A percentile compares a stretch with the other conserved stretches of the same genome.
Evolutionary conservation across 768 basidiomycete species (phyloP).

Genomic region (Lentinula aciculospora): DNA sequence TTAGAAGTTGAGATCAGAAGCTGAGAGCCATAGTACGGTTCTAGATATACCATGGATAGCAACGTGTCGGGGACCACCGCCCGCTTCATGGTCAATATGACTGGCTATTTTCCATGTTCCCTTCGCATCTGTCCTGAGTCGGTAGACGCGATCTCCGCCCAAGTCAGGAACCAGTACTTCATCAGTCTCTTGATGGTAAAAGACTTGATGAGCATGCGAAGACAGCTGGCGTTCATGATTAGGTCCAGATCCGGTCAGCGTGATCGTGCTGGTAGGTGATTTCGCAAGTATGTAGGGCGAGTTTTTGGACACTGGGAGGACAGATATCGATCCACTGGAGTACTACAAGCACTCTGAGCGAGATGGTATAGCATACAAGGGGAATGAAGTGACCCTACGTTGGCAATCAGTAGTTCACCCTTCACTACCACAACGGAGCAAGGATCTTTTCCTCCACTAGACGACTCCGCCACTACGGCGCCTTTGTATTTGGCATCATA

Average conservation of each 20-base stretch:
- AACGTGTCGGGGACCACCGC: constrained; percentile 70
- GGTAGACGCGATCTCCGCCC: constrained; percentile 65
- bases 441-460: constrained; percentile 57
- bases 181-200: constrained; percentile 37
- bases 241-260: constrained; percentile 55
- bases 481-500: constrained; percentile 50
- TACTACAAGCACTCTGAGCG: constrained; percentile 41
- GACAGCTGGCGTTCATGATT: constrained; percentile 60
- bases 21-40: not conserved
- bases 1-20: not conserved
- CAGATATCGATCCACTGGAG: constrained; percentile 53
- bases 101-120: constrained; percentile 48
- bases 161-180: constrained; percentile 74
- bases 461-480: constrained; percentile 37
- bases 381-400: constrained; percentile 44
- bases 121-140: constrained; percentile 35
- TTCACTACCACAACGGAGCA: constrained; percentile 58
- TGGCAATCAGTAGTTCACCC: constrained; percentile 58
- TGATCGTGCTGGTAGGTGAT: constrained; percentile 24
- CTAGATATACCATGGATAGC: constrained; percentile 48
- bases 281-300: constrained; percentile 37
- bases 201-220: constrained; percentile 76
- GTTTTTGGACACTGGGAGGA: constrained; percentile 47
- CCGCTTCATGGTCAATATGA: constrained; percentile 41
- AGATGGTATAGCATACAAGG: not conserved